Evolutionary conservation across 2,329 filamentous ascomycete species (phyloP), one percentile per base, ranked within the genome.

Genomic region (Trichoderma sp.): DNA sequence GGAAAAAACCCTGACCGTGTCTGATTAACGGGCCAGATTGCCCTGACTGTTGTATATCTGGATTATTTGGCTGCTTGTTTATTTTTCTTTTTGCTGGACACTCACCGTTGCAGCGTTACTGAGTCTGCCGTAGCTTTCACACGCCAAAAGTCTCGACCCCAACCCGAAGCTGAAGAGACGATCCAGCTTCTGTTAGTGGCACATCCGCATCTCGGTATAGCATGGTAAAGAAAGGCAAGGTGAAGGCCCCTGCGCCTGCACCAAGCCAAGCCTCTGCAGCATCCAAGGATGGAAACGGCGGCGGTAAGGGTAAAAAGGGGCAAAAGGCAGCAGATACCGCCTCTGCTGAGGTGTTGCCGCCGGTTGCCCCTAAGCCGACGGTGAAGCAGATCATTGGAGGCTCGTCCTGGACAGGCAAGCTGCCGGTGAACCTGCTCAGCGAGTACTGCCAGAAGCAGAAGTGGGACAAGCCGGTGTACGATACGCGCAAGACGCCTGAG

Each of bases 371-470:
- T 0, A 88, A 89, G 74, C 88, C 87, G 16, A 89, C 89, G 1
- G 86, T 87, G 56, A 91, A 91, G 79, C 93, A 96, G 74, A 83
- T 99, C 73, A 97, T 99, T 76, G 96, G 94, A 53, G 96, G 96
- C 60, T 89, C 93, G 70, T 97, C 94, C 74, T 99, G 96, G 96
- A 99, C 96, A 0, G 96, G 96, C 52, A 99, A 99, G 79, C 83
- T 99, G 37, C 96, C 96, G 1, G 92, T 97, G 72, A 97, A 97
- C 77, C 86, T 98, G 75, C 87, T 98, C 72, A 93, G 92, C 43
- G 96, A 98, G 83, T 92, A 97, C 81, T 97, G 94, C 76, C 94
- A 97, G 81, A 96, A 95, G 80, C 92, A 97, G 79, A 93, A 93
- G 78, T 99, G 96, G 96, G 92, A 93, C 73, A 95, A 91, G 78